phyloP scores from a whole-genome alignment of 495 filamentous ascomycete genomes.

The Podospora conica region DNA sequence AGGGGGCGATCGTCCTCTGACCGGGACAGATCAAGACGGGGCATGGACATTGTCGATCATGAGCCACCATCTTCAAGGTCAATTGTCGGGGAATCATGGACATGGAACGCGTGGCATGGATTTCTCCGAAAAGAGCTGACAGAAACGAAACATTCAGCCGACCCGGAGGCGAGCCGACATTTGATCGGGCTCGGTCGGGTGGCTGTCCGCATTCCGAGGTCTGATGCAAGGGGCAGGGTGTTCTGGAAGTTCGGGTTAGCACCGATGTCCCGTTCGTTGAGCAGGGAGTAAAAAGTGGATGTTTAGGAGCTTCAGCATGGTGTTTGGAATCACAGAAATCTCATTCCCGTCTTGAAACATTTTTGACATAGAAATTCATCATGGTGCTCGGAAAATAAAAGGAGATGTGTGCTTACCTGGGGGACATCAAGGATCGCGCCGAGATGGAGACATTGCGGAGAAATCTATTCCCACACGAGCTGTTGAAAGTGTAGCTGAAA shows the following conservation, averaged over 20 bases:
- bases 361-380: constrained; percentile 15
- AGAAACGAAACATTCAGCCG: neutral
- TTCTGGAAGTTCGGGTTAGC: neutral
- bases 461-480: neutral
- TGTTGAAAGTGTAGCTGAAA: neutral
- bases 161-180: neutral
- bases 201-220: neutral
- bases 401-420: neutral
- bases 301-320: constrained; percentile 1
- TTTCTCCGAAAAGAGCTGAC: neutral
- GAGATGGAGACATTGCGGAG: neutral
- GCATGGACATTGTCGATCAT: neutral
- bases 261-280: neutral
- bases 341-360: constrained; percentile 29
- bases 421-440: neutral
- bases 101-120: neutral
- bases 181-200: neutral
- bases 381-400: neutral
- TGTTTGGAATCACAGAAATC: constrained; percentile 15
- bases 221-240: neutral
- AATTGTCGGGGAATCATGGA: neutral
- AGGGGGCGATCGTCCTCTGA: neutral
- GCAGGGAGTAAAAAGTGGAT: neutral
- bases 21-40: neutral
- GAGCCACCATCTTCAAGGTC: neutral